phyloP scores from a whole-genome alignment of 2,329 filamentous ascomycete species.

The Fusarium globosum region DNA sequence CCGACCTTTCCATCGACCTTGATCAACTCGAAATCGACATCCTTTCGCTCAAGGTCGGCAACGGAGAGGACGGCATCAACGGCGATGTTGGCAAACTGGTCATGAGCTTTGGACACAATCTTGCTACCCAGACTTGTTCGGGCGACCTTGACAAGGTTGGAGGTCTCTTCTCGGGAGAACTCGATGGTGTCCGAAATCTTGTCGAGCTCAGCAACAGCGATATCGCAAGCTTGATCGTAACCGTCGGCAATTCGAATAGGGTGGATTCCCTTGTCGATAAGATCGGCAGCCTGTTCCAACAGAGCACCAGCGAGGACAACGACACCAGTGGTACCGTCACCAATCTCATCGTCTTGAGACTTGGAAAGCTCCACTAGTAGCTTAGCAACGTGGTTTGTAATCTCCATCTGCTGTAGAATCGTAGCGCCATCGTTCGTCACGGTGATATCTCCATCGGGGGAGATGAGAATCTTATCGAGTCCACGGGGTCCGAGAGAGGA shows the following conservation, averaged over 20 bases:
- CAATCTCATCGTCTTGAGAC: conserved; percentile 98
- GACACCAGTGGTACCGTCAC: conserved; percentile 97
- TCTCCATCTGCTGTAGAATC: conserved; percentile 98
- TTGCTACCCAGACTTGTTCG: conserved; percentile 97
- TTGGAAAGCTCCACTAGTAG: conserved; percentile 96
- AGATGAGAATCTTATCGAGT: conserved; percentile 99
- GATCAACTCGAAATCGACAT: conserved; percentile 98
- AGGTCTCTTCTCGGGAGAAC: conserved; percentile 82
- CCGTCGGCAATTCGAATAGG: conserved; percentile 98
- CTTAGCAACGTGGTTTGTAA: conserved; percentile 98
- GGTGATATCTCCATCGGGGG: conserved; percentile 97
- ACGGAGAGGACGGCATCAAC: conserved; percentile 97
- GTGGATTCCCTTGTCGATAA: conserved; percentile 99
- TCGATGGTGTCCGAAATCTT: conserved; percentile 91
- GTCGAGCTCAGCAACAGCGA: conserved; percentile 92
- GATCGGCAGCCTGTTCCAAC: conserved; percentile 93
- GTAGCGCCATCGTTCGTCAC: conserved; percentile 99
- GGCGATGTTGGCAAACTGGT: conserved; percentile 97
- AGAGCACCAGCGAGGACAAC: conserved; percentile 95
- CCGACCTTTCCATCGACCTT: conserved; percentile 99
- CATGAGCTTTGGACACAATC: conserved; percentile 98
- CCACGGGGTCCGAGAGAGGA: conserved; percentile 95
- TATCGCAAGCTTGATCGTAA: conserved; percentile 97
- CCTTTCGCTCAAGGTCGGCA: conserved; percentile 93
- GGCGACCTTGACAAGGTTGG: conserved; percentile 92